Evolutionary conservation across 164 flowering plant species (phyloP).

Genomic region (Houttuynia cordata): DNA sequence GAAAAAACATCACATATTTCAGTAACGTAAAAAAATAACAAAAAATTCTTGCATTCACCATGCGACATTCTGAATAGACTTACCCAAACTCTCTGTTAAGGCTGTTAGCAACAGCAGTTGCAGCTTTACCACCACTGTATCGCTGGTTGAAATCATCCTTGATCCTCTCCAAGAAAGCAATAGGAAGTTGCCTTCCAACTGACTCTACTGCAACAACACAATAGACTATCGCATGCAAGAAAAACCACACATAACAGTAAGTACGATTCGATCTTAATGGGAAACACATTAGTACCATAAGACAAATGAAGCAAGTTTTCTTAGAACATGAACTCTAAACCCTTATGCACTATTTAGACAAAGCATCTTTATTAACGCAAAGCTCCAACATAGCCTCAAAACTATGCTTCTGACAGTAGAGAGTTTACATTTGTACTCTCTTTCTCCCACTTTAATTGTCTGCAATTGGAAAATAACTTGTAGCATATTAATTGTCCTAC

Average conservation of each 20-base stretch:
- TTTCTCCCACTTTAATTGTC: no score
- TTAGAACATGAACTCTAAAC: no score
- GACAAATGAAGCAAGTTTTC: not conserved
- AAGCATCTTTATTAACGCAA: no score
- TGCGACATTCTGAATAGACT: not conserved
- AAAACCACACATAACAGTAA: not conserved
- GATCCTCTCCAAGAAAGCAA: constrained; percentile 21
- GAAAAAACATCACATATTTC: not conserved
- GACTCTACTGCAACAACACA: constrained; percentile 26
- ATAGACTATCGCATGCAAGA: constrained; percentile 9
- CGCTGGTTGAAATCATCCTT: constrained; percentile 43
- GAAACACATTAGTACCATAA: not conserved
- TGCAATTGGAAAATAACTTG: no score
- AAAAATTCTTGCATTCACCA: not conserved
- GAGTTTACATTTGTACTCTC: no score
- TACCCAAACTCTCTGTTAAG: constrained; percentile 48
- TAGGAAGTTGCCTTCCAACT: constrained; percentile 20
- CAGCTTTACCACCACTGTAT: constrained; percentile 48
- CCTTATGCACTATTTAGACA: no score
- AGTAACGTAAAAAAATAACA: not conserved
- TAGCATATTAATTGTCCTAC: no score
- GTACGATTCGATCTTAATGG: no score
- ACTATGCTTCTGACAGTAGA: no score
- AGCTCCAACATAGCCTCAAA: no score
- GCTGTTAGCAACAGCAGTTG: constrained; percentile 35